A percentile compares a stretch with the other conserved stretches of the same genome.
Conservation (phyloP, 495 filamentous ascomycete genomes). For the Podospora appendiculata region DNA sequence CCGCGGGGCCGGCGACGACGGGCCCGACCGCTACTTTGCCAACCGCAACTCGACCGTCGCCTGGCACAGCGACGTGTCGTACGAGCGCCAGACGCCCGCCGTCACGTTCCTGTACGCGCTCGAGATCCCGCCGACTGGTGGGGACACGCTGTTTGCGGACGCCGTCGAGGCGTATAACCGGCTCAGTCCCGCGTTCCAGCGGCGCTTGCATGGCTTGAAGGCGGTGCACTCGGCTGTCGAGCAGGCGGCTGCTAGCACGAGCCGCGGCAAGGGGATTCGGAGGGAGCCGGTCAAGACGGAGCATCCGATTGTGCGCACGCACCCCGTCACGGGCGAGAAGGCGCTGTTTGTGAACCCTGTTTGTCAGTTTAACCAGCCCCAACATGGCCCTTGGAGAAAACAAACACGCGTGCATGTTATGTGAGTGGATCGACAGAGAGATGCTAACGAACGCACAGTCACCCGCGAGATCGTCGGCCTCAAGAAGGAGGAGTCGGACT, state of each 20-base stretch:
- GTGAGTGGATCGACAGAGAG: no score
- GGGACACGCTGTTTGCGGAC: neutral
- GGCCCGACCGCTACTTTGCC: neutral
- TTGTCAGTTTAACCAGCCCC: neutral
- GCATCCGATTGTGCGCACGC: neutral
- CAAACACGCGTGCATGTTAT: no score
- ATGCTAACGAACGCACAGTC: neutral
- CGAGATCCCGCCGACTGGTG: neutral
- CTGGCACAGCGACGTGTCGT: constrained; percentile 1
- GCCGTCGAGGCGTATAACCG: constrained; percentile 1
- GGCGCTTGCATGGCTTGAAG: neutral
- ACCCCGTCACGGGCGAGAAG: constrained; percentile 1
- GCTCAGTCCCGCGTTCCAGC: neutral
- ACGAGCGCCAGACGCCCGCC: constrained; percentile 1
- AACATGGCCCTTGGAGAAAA: no score
- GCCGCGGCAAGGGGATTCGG: neutral
- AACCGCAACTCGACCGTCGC: neutral
- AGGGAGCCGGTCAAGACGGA: neutral
- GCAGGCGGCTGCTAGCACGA: neutral
- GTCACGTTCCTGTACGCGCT: neutral
- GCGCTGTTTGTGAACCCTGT: neutral
- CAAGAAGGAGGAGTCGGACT: neutral
- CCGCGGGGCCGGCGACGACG: neutral
- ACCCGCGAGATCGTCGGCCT: neutral
- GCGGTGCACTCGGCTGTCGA: neutral